phyloP scores from a whole-genome alignment of 331 rosid species.

The Quercus tomentella region DNA sequence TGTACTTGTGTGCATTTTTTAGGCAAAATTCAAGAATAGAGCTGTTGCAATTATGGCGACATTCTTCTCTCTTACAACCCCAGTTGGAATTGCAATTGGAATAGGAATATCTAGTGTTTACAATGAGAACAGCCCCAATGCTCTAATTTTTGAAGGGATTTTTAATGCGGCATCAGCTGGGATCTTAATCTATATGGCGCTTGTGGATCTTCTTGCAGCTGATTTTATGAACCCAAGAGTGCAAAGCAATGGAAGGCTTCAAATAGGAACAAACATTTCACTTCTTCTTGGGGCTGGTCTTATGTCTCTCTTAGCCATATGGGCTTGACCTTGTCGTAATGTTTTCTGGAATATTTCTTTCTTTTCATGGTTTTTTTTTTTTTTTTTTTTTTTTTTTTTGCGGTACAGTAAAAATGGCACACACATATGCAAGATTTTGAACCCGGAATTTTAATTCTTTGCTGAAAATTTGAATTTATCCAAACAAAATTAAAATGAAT shows the following conservation, averaged over 20 bases:
- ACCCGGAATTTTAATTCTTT: no score
- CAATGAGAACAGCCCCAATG: conserved; percentile 38
- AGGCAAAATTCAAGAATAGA: conserved; percentile 43
- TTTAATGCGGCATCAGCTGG: conserved; percentile 57
- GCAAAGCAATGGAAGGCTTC: conserved; percentile 45
- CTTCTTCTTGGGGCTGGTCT: conserved; percentile 54
- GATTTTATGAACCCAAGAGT: conserved; percentile 60
- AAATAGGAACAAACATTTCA: conserved; percentile 24
- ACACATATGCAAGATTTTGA: no score
- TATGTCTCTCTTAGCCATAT: conserved; percentile 59
- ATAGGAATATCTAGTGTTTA: conserved; percentile 19
- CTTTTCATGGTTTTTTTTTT: no score
- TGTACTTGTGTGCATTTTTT: no score
- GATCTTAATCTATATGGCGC: conserved; percentile 59
- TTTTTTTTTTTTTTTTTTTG: no score
- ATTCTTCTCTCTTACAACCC: conserved; percentile 55
- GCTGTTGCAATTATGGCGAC: conserved; percentile 31
- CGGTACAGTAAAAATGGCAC: no score
- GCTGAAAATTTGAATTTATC: no score
- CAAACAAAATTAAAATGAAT: no score
- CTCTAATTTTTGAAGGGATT: conserved; percentile 47
- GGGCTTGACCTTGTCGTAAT: conserved; percentile 34
- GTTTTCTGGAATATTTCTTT: background rate
- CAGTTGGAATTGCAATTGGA: conserved; percentile 51
- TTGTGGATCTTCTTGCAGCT: conserved; percentile 55